Conservation (phyloP, 768 basidiomycete species). For the Butyriboletus loyo region DNA sequence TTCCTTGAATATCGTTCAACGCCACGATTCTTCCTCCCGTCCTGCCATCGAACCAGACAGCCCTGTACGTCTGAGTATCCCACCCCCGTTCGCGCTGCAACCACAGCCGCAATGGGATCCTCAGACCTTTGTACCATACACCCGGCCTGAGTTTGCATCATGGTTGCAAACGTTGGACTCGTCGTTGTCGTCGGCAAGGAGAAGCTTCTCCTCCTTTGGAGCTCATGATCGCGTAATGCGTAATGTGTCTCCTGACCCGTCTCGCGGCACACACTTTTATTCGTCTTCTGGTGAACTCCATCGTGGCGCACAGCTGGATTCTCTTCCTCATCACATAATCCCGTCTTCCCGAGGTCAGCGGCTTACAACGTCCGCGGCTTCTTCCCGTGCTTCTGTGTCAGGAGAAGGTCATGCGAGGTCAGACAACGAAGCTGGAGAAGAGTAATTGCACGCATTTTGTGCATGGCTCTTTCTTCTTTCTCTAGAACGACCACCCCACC, state of each 20-base stretch:
- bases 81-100: conserved; percentile 64
- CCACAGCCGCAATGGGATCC: conserved; percentile 66
- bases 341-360: conserved; percentile 16
- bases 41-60: conserved; percentile 13
- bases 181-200: conserved; percentile 32
- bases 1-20: conserved; percentile 12
- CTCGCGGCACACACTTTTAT: conserved; percentile 11
- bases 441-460: conserved; percentile 12
- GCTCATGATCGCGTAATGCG: conserved; percentile 15
- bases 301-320: conserved; percentile 11
- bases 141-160: conserved; percentile 36
- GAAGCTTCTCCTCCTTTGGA: conserved; percentile 17
- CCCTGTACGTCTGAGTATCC: conserved; percentile 22
- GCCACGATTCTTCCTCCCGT: conserved; percentile 21
- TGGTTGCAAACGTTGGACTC: conserved; percentile 35
- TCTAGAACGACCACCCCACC: not conserved
- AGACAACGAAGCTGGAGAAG: conserved; percentile 17
- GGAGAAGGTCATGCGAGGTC: conserved; percentile 15
- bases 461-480: not conserved
- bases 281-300: conserved; percentile 15
- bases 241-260: not conserved
- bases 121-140: conserved; percentile 36
- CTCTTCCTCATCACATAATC: conserved; percentile 15
- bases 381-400: conserved; percentile 12
- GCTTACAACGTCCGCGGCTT: conserved; percentile 12